Evolutionary conservation across 1,139 yeast genomes (phyloP).

Genomic region (Martiniozyma asiatica): DNA sequence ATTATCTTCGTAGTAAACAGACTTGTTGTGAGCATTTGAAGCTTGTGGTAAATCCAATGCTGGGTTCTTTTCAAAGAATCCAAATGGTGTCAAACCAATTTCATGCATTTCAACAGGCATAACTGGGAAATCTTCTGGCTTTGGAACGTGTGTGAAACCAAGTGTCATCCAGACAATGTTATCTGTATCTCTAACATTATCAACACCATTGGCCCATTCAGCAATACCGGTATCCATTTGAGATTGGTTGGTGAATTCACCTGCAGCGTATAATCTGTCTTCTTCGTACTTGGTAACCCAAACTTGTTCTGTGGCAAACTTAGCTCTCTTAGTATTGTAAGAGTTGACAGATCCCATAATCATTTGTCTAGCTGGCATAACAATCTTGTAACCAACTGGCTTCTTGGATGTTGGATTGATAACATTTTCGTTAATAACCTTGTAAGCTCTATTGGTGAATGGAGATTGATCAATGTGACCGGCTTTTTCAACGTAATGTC

Average conservation of each 20-base stretch:
- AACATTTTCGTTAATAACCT: constrained; percentile 67
- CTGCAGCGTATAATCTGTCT: constrained; percentile 60
- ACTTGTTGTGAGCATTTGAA: constrained; percentile 59
- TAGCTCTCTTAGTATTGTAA: constrained; percentile 53
- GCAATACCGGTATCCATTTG: constrained; percentile 52
- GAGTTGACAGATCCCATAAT: constrained; percentile 56
- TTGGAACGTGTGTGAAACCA: constrained; percentile 79
- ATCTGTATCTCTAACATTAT: constrained; percentile 68
- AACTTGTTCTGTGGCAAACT: constrained; percentile 59
- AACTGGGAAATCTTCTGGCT: constrained; percentile 87
- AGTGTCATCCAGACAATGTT: constrained; percentile 80
- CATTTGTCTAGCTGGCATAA: constrained; percentile 69
- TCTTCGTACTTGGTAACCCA: constrained; percentile 71
- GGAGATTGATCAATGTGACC: constrained; percentile 69
- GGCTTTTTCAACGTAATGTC: constrained; percentile 58
- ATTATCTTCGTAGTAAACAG: constrained; percentile 28
- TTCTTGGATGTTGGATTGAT: constrained; percentile 65
- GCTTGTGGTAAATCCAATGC: constrained; percentile 76
- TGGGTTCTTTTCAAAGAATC: constrained; percentile 74
- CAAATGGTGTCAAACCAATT: constrained; percentile 59
- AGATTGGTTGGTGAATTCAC: constrained; percentile 72
- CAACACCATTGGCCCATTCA: constrained; percentile 50
- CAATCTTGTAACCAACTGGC: constrained; percentile 76
- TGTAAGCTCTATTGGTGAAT: constrained; percentile 63
- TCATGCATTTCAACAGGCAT: constrained; percentile 78